Percentiles rank a stretch among this genome's conserved stretches.
Evolutionary conservation across 2,329 filamentous ascomycete species (phyloP).

Genomic region (Colletotrichum neosansevieriae): DNA sequence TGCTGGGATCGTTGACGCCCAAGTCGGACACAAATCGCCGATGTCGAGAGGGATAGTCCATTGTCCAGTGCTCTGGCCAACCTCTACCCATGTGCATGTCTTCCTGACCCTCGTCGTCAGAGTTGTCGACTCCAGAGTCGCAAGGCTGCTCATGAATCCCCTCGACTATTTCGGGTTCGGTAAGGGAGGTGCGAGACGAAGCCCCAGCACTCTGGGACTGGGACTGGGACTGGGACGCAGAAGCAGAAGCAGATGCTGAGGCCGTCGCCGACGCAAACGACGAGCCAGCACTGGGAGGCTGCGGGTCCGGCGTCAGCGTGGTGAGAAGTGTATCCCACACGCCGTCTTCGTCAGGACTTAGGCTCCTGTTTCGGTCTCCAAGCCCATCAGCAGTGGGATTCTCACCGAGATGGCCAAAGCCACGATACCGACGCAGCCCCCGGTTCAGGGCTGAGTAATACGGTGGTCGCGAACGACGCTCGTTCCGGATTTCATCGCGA

Average conservation of each 20-base stretch:
- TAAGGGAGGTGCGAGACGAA: constrained; percentile 62
- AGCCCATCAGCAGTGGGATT: constrained; percentile 72
- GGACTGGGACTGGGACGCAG: constrained; percentile 52
- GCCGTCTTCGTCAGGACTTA: constrained; percentile 76
- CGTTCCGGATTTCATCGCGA: not conserved
- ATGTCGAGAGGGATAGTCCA: constrained; percentile 40
- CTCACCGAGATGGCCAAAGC: constrained; percentile 21
- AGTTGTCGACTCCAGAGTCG: constrained; percentile 67
- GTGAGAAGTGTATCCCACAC: constrained; percentile 85
- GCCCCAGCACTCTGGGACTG: constrained; percentile 56
- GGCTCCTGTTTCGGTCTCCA: constrained; percentile 85
- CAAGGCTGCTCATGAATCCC: constrained; percentile 57
- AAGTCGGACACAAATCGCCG: constrained; percentile 37
- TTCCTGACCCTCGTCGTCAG: constrained; percentile 62
- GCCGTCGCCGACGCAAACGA: constrained; percentile 81
- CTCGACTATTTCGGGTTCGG: constrained; percentile 52
- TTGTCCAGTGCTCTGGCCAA: constrained; percentile 35
- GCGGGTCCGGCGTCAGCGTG: constrained; percentile 84
- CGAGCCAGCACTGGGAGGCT: constrained; percentile 82
- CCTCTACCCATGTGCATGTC: constrained; percentile 11
- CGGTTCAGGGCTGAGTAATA: not conserved
- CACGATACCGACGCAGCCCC: not conserved
- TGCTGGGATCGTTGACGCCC: constrained; percentile 32
- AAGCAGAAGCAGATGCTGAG: constrained; percentile 61
- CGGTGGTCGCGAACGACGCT: not conserved